Base-by-base conservation (phyloP, 139 green algal genomes). In the Desmodesmus armatus region DNA sequence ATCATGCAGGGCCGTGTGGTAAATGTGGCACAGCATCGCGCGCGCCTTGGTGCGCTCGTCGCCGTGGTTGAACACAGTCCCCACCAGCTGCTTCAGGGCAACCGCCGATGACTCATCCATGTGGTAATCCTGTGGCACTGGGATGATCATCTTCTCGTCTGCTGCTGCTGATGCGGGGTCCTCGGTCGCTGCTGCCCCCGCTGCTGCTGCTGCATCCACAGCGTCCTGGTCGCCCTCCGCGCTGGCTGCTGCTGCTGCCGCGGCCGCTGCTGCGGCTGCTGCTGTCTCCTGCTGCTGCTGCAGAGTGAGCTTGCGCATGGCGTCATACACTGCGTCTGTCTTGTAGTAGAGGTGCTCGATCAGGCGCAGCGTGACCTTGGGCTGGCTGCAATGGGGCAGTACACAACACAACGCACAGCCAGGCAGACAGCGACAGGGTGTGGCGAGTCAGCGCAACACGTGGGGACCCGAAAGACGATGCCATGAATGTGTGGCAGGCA, bases 261-360 rank as follows among this genome's bases (percentile, higher is more conserved):
- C 37, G 47, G 72, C 27, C 63, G 66, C 73, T 49, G 73, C 73
- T 69, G 73, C 73, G 47, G 73, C 44, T 49, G 73, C 73, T 31
- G 49, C 73, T 67, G 73, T 33, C 47, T 80, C 73, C 73, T 80
- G 44, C 73, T 80, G 91, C 92, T 95, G 89, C 78, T 77, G 58
- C 27, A 92, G 13, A 0, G 90, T 92, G 39, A 97, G 91, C 81
- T 94, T 94, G 58, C 94, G 90, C 92, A 97, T 97, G 40, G 96
- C 92, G 1, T 91, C 88, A 73, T 98, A 99, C 86, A 98, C 95
- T 0, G 87, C 81, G 13, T 93, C 82, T 21, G 90, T 94, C 93
- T 99, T 99, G 94, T 97, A 98, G 92, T 99, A 99, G 5, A 99
- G 89, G 91, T 99, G 97, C 91, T 99, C 97, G 37, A 99, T 87